phyloP scores from a whole-genome alignment of 306 rosid species.

The Arachis hypogaea region DNA sequence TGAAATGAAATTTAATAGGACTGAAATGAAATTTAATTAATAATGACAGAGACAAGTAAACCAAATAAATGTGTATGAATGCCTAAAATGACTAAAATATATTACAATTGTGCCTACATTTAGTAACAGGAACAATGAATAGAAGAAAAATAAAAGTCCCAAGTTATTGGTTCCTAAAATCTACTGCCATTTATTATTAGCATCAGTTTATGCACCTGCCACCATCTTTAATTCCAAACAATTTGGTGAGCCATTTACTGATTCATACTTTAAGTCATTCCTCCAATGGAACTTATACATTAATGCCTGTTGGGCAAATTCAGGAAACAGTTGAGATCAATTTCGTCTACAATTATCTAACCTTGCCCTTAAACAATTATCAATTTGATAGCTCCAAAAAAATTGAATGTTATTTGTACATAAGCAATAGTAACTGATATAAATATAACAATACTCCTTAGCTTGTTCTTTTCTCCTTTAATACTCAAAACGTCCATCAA shows the following conservation, averaged over 20 bases:
- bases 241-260: constrained; percentile 38
- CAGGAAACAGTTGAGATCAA: constrained; percentile 26
- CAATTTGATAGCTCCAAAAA: no score
- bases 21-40: no score
- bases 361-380: neutral
- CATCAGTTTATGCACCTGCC: neutral
- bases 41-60: neutral
- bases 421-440: neutral
- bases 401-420: no score
- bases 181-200: constrained; percentile 19
- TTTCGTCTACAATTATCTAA: constrained; percentile 17
- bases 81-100: no score
- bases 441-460: neutral
- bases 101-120: no score
- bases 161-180: neutral
- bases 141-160: no score
- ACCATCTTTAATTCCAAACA: constrained; percentile 5
- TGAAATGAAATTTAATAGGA: no score
- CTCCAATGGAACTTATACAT: constrained; percentile 13
- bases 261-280: constrained; percentile 18
- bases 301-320: constrained; percentile 30
- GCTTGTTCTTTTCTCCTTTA: neutral
- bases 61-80: neutral
- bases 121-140: no score
- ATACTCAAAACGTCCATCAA: neutral